phyloP scores from a whole-genome alignment of 805 yeast genomes.

The Sungouiozyma ichnusensis region DNA sequence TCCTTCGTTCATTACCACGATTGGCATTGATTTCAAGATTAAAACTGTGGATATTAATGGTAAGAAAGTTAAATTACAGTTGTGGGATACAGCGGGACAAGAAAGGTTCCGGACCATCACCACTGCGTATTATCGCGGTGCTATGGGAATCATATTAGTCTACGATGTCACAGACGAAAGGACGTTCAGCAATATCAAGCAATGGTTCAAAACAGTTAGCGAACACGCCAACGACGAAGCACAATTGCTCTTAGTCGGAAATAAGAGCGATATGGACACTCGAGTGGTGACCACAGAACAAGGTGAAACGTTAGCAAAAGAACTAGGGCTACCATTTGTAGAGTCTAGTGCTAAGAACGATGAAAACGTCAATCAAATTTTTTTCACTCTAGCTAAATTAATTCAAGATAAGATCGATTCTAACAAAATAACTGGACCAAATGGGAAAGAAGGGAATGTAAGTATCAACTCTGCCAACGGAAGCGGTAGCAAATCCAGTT shows the following conservation, averaged over 20 bases:
- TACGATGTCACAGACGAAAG: conserved; percentile 83
- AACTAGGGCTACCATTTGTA: conserved; percentile 79
- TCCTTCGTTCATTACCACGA: conserved; percentile 93
- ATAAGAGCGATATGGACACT: conserved; percentile 84
- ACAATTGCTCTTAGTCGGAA: conserved; percentile 87
- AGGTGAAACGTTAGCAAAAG: conserved; percentile 81
- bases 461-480: conserved; percentile 38
- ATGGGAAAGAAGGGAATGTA: conserved; percentile 45
- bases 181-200: conserved; percentile 84
- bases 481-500: conserved; percentile 37
- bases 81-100: conserved; percentile 98
- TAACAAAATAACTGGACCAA: conserved; percentile 33
- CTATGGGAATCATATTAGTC: conserved; percentile 76
- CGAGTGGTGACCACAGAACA: conserved; percentile 84
- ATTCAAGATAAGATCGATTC: conserved; percentile 67
- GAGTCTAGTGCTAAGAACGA: conserved; percentile 96
- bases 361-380: conserved; percentile 83
- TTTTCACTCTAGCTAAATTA: conserved; percentile 76
- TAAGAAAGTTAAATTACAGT: conserved; percentile 84
- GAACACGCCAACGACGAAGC: conserved; percentile 97
- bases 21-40: conserved; percentile 96
- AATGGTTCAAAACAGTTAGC: conserved; percentile 92
- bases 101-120: conserved; percentile 91
- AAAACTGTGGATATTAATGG: conserved; percentile 92
- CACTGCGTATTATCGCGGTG: conserved; percentile 85